phyloP scores from a whole-genome alignment of 495 filamentous ascomycete genomes.

The Amniculicola lignicola region DNA sequence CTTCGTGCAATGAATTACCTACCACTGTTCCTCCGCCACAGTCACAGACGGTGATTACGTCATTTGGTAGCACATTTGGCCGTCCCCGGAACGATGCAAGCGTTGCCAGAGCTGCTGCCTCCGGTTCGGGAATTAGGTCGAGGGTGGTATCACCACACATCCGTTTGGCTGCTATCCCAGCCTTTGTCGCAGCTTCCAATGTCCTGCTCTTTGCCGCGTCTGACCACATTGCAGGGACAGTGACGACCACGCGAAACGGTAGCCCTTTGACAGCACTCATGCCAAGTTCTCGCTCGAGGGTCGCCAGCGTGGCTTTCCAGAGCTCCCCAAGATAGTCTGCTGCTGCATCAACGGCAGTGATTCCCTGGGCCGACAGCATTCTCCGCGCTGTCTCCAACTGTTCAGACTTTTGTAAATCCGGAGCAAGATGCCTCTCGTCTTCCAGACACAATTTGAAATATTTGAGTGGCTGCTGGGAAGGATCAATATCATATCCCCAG shows the following conservation, averaged over 20 bases:
- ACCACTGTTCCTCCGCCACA: constrained; percentile 31
- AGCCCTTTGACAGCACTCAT: neutral
- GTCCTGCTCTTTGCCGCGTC: constrained; percentile 11
- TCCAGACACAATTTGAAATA: constrained; percentile 25
- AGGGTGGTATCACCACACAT: constrained; percentile 16
- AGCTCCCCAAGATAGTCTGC: constrained; percentile 21
- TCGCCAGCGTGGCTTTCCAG: constrained; percentile 19
- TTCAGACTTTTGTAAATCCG: neutral
- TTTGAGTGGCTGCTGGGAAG: constrained; percentile 1
- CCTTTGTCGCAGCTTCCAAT: constrained; percentile 14
- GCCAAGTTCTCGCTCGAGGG: neutral
- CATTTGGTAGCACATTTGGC: constrained; percentile 3
- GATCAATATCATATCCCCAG: constrained; percentile 20
- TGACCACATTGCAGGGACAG: constrained; percentile 29
- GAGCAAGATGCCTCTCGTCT: constrained; percentile 9
- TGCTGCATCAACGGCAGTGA: constrained; percentile 10
- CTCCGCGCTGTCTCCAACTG: constrained; percentile 1
- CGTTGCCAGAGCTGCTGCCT: constrained; percentile 25
- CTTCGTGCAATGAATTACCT: neutral
- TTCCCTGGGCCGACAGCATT: constrained; percentile 1
- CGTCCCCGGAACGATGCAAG: constrained; percentile 7
- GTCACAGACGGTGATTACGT: constrained; percentile 23
- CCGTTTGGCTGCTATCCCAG: constrained; percentile 16
- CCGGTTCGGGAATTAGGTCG: constrained; percentile 23
- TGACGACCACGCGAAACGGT: constrained; percentile 20